These are phyloP conservation scores for Epichloe baconii DNA, from an alignment of 2,329 filamentous ascomycete species.

Conservation along the genomic window DNA sequence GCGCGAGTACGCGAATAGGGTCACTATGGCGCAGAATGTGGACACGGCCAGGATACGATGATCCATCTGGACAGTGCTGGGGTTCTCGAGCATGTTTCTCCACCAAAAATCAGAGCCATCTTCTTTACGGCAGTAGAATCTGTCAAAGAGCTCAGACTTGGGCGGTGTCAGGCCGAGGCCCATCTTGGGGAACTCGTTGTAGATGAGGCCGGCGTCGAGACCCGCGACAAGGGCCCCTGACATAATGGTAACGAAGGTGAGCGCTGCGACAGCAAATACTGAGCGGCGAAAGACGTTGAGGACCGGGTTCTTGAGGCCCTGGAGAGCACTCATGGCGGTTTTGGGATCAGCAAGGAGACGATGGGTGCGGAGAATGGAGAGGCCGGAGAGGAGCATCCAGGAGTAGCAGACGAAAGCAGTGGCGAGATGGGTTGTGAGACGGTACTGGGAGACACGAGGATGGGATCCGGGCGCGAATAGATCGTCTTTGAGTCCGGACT, in stretches of 20 bases:
- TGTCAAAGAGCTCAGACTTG: conserved; percentile 67
- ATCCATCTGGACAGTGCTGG: conserved; percentile 86
- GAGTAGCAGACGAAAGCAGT: conserved; percentile 88
- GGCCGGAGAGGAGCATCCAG: conserved; percentile 84
- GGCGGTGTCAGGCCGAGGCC: conserved; percentile 73
- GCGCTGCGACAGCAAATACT: conserved; percentile 53
- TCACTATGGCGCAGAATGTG: conserved; percentile 70
- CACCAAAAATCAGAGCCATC: conserved; percentile 82
- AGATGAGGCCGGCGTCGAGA: conserved; percentile 90
- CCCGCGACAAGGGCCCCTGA: conserved; percentile 90
- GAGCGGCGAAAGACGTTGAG: conserved; percentile 62
- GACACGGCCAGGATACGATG: conserved; percentile 85
- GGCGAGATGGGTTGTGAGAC: conserved; percentile 76
- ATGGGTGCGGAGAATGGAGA: conserved; percentile 69
- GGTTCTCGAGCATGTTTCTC: conserved; percentile 97
- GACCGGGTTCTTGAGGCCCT: conserved; percentile 50
- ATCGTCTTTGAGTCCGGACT: conserved; percentile 89
- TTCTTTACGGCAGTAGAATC: conserved; percentile 68
- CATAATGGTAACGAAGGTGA: conserved; percentile 84
- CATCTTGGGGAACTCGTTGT: conserved; percentile 98
- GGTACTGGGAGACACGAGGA: conserved; percentile 88
- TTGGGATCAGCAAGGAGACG: conserved; percentile 56
- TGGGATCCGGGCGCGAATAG: conserved; percentile 83
- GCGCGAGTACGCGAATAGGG: conserved; percentile 69
- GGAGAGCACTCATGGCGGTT: conserved; percentile 45